Base-by-base conservation (phyloP, 495 filamentous ascomycete genomes). In the Tetracladium marchalianum region DNA sequence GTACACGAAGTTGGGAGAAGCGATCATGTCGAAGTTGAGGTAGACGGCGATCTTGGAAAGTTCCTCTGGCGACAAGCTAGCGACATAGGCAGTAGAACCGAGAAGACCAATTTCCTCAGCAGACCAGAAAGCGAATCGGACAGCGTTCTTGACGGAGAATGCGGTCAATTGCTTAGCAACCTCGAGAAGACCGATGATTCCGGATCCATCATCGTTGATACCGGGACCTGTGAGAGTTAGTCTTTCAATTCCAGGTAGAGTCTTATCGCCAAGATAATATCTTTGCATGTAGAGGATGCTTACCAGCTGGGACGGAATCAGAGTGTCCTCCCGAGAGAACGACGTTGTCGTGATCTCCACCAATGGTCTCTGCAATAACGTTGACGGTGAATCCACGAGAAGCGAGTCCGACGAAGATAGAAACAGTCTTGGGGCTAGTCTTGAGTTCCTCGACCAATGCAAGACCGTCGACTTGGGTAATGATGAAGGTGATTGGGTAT, bases 21-120 rank as follows among this genome's bases (percentile, higher is more conserved):
- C 83, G 47, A 85, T 82, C 83, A 87, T 87, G 63, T 87, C 83
- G 53, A 84, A 83, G 66, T 87, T 84, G 54, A 87, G 78, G 55
- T 86, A 84, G 4, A 83, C 70, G 1, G 71, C 59, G 49, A 87
- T 73, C 54, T 78, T 77, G 32, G 62, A 64, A 11, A 74, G 63
- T 39, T 77, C 76, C n/a, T 64, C 66, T 1, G 62, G 41, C 16
- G 63, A 52, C 42, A 75, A 67, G 18, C 58, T 55, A 17, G 69
- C 62, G 52, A 84, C 69, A 61, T 82, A 86, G 57, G 68, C 65
- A 22, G 70, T 66, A 19, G 76, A 75, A 35, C 84, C 84, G 15
- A 85, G 58, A 17, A 83, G 69, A 43, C 79, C 81, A 41, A 68
- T 70, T 59, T 81, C 76, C 62, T 85, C 82, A 8, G 72, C 84